Percentiles rank a stretch among this genome's conserved stretches.
phyloP scores from a whole-genome alignment of 345 rosid genomes.

The Chamaenerion angustifolium region DNA sequence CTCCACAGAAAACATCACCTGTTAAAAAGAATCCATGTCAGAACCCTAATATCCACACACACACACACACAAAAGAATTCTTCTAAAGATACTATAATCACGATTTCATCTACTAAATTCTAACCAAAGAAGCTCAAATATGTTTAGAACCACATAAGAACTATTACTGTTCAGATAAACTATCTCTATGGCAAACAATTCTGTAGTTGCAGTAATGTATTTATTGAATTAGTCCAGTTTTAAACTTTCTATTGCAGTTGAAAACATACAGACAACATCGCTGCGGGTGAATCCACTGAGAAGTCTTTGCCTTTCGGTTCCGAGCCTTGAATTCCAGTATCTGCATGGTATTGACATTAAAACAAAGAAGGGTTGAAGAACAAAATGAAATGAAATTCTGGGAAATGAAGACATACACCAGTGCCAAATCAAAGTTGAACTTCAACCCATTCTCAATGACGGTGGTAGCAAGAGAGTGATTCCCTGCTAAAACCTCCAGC shows the following conservation, averaged over 20 bases:
- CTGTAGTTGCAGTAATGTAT: too few species aligned
- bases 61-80: background rate
- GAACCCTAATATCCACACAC: background rate
- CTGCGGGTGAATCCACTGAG: constrained; percentile 37
- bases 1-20: constrained; percentile 86
- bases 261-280: constrained; percentile 54
- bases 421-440: constrained; percentile 59
- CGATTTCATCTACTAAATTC: background rate
- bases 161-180: too few species aligned
- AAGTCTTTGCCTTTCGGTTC: constrained; percentile 78
- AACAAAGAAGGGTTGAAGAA: background rate
- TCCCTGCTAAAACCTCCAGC: constrained; percentile 92
- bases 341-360: constrained; percentile 24
- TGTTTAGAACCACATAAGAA: too few species aligned
- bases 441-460: constrained; percentile 83
- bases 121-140: too few species aligned
- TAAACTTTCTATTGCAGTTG: background rate
- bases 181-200: too few species aligned
- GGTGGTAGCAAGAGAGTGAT: constrained; percentile 67
- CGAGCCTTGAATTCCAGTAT: constrained; percentile 92
- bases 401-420: background rate
- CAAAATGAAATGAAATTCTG: too few species aligned
- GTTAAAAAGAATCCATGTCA: constrained; percentile 10
- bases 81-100: background rate
- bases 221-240: background rate